These are phyloP conservation scores for Dioszegia hungarica DNA, from an alignment of 768 basidiomycete genomes.

Conservation along the genomic window DNA sequence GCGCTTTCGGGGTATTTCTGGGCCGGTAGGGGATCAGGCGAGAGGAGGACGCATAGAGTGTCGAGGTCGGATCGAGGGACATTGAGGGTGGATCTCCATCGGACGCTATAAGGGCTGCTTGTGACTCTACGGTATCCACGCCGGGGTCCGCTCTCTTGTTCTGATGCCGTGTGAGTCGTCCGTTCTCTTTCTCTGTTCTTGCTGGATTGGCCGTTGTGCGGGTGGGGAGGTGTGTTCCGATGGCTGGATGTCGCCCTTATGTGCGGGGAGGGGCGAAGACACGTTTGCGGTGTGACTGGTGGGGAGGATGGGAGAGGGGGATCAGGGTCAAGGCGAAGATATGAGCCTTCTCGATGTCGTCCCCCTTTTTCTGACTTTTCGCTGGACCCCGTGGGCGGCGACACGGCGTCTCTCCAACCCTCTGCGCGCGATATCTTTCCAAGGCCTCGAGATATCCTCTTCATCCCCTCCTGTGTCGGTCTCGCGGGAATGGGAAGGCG, in stretches of 20 bases:
- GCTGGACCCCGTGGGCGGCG: background rate
- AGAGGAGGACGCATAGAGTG: background rate
- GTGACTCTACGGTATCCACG: background rate
- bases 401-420: background rate
- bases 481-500: background rate
- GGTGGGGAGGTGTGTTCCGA: background rate
- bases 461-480: background rate
- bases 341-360: slow-evolving; percentile 18
- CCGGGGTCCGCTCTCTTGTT: slow-evolving; percentile 2
- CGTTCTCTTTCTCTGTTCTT: background rate
- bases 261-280: background rate
- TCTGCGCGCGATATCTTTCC: background rate
- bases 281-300: background rate
- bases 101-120: background rate
- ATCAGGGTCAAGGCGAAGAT: slow-evolving; percentile 27
- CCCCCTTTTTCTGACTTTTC: background rate
- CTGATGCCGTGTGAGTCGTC: background rate
- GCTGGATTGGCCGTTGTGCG: background rate
- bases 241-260: background rate
- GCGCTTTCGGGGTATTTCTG: background rate
- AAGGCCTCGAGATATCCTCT: background rate
- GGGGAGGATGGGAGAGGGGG: background rate
- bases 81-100: background rate
- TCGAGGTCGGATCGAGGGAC: background rate
- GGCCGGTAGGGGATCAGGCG: background rate